Evolutionary conservation across 2,329 filamentous ascomycete genomes (phyloP).

Genomic region (Plenodomus biglobosus): DNA sequence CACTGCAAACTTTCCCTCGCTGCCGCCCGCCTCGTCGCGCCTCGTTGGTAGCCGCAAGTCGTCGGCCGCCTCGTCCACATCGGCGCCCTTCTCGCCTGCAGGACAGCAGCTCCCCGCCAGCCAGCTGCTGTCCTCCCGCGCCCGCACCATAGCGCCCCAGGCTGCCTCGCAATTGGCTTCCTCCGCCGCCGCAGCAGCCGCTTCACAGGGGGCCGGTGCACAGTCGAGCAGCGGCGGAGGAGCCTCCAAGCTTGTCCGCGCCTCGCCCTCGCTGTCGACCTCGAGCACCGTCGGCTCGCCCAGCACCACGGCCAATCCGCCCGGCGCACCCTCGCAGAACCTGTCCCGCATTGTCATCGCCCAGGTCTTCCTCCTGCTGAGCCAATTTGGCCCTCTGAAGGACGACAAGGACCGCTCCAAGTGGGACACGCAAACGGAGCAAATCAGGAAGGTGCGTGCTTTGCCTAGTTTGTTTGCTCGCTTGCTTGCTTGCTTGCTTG

Average conservation of each 20-base stretch:
- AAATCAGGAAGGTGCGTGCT: conserved; percentile 79
- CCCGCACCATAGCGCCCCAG: conserved; percentile 58
- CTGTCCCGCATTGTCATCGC: conserved; percentile 92
- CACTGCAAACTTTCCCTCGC: conserved; percentile 55
- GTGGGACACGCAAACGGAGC: conserved; percentile 89
- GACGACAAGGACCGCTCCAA: conserved; percentile 89
- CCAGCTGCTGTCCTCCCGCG: conserved; percentile 59
- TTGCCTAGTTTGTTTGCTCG: conserved; percentile 7
- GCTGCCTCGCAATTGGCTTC: conserved; percentile 57
- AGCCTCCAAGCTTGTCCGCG: conserved; percentile 58
- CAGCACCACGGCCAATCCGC: conserved; percentile 53
- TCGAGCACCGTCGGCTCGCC: conserved; percentile 58
- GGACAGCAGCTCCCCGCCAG: conserved; percentile 57
- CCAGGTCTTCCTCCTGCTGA: conserved; percentile 91
- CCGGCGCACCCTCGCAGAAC: conserved; percentile 45
- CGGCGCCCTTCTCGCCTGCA: conserved; percentile 57
- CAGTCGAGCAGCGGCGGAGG: conserved; percentile 57
- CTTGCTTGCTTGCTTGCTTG: too few species aligned
- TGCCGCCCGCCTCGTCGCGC: conserved; percentile 53
- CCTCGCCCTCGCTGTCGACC: conserved; percentile 61
- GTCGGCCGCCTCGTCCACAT: conserved; percentile 57
- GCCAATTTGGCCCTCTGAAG: conserved; percentile 71
- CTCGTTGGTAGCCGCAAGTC: conserved; percentile 56
- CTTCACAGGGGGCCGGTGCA: conserved; percentile 54
- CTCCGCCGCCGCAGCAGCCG: conserved; percentile 50